Conservation (phyloP, 208 protist species). For the Trypanosoma lewisi region DNA sequence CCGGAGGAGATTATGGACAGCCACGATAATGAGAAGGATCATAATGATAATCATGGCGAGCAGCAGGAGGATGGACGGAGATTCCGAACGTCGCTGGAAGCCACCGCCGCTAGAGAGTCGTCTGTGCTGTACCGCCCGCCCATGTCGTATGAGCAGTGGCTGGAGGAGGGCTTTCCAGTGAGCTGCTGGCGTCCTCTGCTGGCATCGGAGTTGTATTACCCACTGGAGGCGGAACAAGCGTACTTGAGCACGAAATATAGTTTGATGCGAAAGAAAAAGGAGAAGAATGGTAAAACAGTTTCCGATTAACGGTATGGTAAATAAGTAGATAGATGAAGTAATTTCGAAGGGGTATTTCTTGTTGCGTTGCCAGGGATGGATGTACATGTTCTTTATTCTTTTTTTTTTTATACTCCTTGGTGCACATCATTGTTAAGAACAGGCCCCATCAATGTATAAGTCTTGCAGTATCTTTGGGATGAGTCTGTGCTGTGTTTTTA, state of each 20-base stretch:
- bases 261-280: neutral
- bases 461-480: no score
- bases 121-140: slow-evolving; percentile 2
- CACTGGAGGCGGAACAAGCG: slow-evolving; percentile 44
- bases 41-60: no score
- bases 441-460: no score
- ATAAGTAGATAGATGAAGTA: neutral
- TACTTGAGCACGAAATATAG: slow-evolving; percentile 56
- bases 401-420: no score
- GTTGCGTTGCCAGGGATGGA: no score
- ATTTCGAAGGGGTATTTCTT: neutral
- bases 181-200: slow-evolving; percentile 54
- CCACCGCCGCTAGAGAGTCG: neutral
- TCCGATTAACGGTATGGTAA: neutral
- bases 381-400: neutral
- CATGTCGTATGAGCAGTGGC: slow-evolving; percentile 55
- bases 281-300: neutral
- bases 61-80: neutral
- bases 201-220: slow-evolving; percentile 56
- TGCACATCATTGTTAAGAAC: no score
- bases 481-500: neutral
- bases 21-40: no score
- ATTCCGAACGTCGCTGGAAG: neutral
- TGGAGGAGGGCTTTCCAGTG: slow-evolving; percentile 44
- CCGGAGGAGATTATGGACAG: slow-evolving; percentile 16